Conservation (phyloP, 1,284 basidiomycete genomes). For the Ganoderma multipileum region DNA sequence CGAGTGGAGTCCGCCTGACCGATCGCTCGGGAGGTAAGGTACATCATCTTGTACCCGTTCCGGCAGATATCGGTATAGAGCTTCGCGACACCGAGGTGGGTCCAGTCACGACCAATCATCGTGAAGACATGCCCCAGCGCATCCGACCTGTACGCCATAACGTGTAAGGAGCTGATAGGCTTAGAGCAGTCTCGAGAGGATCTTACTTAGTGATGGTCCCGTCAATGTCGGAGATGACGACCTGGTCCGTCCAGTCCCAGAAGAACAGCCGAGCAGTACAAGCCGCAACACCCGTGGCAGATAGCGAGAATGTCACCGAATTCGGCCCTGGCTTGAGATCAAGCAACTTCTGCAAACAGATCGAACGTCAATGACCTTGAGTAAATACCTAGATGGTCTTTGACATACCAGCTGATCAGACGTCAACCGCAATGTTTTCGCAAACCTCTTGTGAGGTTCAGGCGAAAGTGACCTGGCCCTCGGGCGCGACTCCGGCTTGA, state of each 20-base stretch:
- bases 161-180: slow-evolving; percentile 11
- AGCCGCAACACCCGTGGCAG: slow-evolving; percentile 85
- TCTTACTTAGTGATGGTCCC: slow-evolving; percentile 97
- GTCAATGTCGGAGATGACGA: slow-evolving; percentile 98
- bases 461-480: slow-evolving; percentile 6
- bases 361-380: neutral
- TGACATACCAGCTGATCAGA: slow-evolving; percentile 79
- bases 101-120: slow-evolving; percentile 99
- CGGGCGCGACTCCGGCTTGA: neutral
- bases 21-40: slow-evolving; percentile 96
- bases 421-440: slow-evolving; percentile 90
- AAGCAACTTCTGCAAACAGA: slow-evolving; percentile 72
- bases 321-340: slow-evolving; percentile 91
- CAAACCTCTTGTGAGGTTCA: slow-evolving; percentile 64
- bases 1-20: slow-evolving; percentile 98
- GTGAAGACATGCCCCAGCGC: slow-evolving; percentile 98
- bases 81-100: slow-evolving; percentile 97
- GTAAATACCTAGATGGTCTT: neutral
- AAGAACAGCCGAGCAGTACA: slow-evolving; percentile 95
- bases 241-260: slow-evolving; percentile 90
- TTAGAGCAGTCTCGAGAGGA: neutral
- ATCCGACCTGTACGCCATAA: slow-evolving; percentile 74
- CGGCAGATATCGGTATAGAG: slow-evolving; percentile 95
- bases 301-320: slow-evolving; percentile 93
- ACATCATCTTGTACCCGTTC: slow-evolving; percentile 99